Evolutionary conservation across 257 asterid species (phyloP).

Genomic region (Capsicum pubescens): DNA sequence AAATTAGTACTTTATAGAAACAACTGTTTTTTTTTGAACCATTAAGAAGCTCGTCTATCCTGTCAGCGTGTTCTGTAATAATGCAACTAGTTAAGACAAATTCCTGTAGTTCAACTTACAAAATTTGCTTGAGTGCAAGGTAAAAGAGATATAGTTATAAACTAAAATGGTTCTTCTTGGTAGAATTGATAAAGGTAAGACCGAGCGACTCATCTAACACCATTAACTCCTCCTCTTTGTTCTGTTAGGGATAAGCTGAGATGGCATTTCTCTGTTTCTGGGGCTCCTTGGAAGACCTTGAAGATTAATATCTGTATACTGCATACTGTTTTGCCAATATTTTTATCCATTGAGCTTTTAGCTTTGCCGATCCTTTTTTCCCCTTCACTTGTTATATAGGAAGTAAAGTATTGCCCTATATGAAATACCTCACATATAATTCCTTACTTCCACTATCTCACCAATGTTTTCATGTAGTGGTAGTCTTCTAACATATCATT

Average conservation of each 20-base stretch:
- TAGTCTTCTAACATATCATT: background rate
- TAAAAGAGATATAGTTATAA: background rate
- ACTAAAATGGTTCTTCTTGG: conserved; percentile 19
- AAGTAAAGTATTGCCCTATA: background rate
- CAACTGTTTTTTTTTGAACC: background rate
- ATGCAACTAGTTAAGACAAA: conserved; percentile 13
- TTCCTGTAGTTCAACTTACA: conserved; percentile 25
- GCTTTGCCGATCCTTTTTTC: background rate
- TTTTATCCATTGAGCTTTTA: conserved; percentile 5
- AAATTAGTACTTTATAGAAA: background rate
- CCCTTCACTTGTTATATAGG: background rate
- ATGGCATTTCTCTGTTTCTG: conserved; percentile 11
- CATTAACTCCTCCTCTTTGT: conserved; percentile 16
- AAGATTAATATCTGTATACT: background rate
- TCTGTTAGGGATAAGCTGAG: background rate
- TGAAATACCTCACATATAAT: conserved; percentile 15
- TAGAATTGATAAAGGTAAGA: conserved; percentile 6
- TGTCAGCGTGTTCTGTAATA: background rate
- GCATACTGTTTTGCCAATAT: background rate
- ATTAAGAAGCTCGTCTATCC: background rate
- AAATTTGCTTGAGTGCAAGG: conserved; percentile 15
- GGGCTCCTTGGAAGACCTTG: conserved; percentile 17
- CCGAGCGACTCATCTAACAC: background rate
- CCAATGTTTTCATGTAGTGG: background rate
- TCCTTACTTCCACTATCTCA: background rate